Evolutionary conservation across 495 filamentous ascomycete species (phyloP).

Genomic region (Penicillium malachiteum): DNA sequence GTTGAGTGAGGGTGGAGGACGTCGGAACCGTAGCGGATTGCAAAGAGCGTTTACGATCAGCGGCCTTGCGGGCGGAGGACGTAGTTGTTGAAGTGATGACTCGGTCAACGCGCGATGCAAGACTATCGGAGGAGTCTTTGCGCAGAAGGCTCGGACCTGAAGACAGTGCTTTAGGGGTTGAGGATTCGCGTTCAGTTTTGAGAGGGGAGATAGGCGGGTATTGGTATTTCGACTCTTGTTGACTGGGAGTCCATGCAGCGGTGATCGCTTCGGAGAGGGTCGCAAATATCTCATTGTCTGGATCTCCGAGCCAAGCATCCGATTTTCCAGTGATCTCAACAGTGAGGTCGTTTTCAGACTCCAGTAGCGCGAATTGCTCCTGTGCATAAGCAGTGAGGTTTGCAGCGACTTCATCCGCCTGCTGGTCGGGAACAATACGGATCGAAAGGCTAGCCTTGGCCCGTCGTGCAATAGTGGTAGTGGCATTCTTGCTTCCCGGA

Average conservation of each 20-base stretch:
- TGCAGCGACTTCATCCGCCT: constrained; percentile 68
- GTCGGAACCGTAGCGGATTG: constrained; percentile 47
- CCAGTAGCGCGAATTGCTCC: constrained; percentile 68
- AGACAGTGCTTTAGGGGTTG: constrained; percentile 13
- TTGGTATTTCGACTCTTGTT: constrained; percentile 29
- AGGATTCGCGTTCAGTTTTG: constrained; percentile 13
- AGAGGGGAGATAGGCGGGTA: constrained; percentile 28
- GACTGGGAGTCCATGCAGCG: constrained; percentile 63
- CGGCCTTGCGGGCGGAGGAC: constrained; percentile 36
- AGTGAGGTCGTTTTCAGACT: constrained; percentile 75
- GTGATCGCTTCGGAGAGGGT: constrained; percentile 86
- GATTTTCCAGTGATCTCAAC: constrained; percentile 88
- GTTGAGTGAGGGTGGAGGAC: constrained; percentile 57
- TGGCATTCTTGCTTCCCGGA: constrained; percentile 55
- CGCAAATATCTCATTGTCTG: constrained; percentile 83
- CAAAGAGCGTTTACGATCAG: constrained; percentile 36
- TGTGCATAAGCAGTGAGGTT: constrained; percentile 65
- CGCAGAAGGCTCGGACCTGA: constrained; percentile 27
- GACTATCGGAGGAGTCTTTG: constrained; percentile 44
- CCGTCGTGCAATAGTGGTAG: constrained; percentile 81
- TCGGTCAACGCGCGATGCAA: constrained; percentile 48
- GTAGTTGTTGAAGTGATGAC: constrained; percentile 47
- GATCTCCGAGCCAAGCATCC: constrained; percentile 94
- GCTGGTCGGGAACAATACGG: constrained; percentile 90
- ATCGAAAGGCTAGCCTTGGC: constrained; percentile 86